These are phyloP conservation scores for Colletotrichum aenigma DNA, from an alignment of 2,329 filamentous ascomycete species.

Conservation along the genomic window DNA sequence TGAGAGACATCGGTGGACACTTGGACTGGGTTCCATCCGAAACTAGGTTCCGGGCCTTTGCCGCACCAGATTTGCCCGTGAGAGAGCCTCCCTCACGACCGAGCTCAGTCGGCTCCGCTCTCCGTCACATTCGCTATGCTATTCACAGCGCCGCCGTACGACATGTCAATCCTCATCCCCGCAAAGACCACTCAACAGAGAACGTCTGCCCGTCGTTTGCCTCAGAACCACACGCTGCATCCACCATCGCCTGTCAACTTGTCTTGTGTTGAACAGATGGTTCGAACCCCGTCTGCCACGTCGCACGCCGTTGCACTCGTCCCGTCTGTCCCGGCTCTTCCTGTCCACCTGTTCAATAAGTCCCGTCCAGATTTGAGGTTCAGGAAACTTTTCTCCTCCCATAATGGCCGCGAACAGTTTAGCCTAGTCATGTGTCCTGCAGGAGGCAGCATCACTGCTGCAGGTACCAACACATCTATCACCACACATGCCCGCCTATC, in stretches of 20 bases:
- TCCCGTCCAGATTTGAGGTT: neutral
- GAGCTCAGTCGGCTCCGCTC: neutral
- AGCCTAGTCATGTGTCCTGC: conserved; percentile 9
- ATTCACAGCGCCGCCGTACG: neutral
- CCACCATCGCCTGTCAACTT: neutral
- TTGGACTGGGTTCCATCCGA: neutral
- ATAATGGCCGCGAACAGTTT: neutral
- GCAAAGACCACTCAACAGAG: neutral
- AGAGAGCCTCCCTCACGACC: neutral
- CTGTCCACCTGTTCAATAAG: neutral
- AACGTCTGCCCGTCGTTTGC: neutral
- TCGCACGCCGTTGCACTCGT: neutral
- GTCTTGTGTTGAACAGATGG: neutral
- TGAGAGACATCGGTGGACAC: neutral
- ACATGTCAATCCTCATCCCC: neutral
- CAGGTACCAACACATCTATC: neutral
- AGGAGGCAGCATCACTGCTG: conserved; percentile 11
- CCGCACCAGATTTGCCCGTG: neutral
- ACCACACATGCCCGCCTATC: neutral
- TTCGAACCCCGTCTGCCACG: conserved; percentile 7
- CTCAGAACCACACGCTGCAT: neutral
- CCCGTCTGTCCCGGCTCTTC: neutral
- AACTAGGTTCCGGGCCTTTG: neutral
- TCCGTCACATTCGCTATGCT: neutral
- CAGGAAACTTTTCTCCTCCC: neutral